Evolutionary conservation across 192 early-diverging fungal species (phyloP), one percentile per base, ranked within the genome.

Genomic region (Coemansia sp.): DNA sequence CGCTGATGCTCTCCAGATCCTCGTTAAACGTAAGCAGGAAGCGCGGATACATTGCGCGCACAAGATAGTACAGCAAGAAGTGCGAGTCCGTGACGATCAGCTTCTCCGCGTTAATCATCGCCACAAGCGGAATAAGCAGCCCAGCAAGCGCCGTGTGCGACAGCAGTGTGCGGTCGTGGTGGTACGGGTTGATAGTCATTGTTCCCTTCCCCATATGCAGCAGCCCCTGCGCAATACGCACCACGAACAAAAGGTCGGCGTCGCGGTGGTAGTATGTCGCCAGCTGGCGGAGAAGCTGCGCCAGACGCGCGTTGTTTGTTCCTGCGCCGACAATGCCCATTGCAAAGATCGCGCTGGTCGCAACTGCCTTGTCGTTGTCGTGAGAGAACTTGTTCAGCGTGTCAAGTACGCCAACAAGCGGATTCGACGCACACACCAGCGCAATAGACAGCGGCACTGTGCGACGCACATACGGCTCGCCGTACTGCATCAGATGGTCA

Each of bases 401-500:
- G 67, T 99, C 98, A 9, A 99, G 83, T 41, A 99, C 92, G 50
- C 89, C 85, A 11, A 97, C 90, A 12, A 93, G 77, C 61, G 98
- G 98, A 79, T 99, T 98, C 9, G 96, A 98, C 19, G 95, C 94
- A 76, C 94, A 99, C 26, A 97, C 85, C 16, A 99, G 77, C 49
- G 94, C 96, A 54, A 98, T 89, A 12, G 96, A 97, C 43, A 99
- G 85, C 39, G 98, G 98, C 41, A 99, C 98, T 6, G 95, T 85
- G 47, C 91, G 89, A 62, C 98, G 91, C 74, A 98, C 96, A 13
- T 92, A 92, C 12, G 95, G 90, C 74, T 97, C 96, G 48, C 97
- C 97, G 85, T 98, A 99, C 70, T 99, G 97, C 96, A 98, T 98
- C 83, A 99, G 77, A 72, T 99, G 97, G 61, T 97, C 96, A 71